Evolutionary conservation across 345 rosid species (phyloP).

Genomic region (Acer negundo): DNA sequence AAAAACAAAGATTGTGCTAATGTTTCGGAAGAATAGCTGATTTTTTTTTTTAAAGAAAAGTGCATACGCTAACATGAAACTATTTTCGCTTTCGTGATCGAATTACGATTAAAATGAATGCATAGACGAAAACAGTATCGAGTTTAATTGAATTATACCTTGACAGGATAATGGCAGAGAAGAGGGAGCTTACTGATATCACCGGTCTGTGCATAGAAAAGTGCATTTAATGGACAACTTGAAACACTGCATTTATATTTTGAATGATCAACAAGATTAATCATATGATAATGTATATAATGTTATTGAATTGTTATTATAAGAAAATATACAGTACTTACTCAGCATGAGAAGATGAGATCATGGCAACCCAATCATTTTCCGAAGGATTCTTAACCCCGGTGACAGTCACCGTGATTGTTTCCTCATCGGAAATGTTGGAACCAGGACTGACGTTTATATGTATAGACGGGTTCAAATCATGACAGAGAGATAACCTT

Average conservation of each 20-base stretch:
- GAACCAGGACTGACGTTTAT: constrained; percentile 25
- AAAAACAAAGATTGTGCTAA: no score
- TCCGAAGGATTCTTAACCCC: constrained; percentile 47
- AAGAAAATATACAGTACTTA: constrained; percentile 22
- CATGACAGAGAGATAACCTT: constrained; percentile 29
- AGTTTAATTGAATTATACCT: constrained; percentile 34
- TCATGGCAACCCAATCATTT: constrained; percentile 67
- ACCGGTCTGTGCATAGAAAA: constrained; percentile 55
- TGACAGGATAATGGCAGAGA: constrained; percentile 76
- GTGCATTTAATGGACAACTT: constrained; percentile 33
- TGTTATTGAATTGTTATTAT: no score
- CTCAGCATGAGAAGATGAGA: constrained; percentile 58
- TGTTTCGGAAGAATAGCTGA: not conserved
- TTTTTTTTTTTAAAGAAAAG: not conserved
- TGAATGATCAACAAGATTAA: not conserved
- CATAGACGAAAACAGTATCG: not conserved
- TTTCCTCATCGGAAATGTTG: constrained; percentile 38
- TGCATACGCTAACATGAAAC: not conserved
- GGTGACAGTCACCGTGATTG: constrained; percentile 42
- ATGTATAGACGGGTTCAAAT: constrained; percentile 28
- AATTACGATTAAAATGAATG: not conserved
- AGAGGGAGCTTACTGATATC: constrained; percentile 57
- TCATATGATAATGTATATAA: not conserved
- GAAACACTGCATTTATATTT: constrained; percentile 30
- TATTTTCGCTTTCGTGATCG: not conserved